Base-by-base conservation (phyloP, 306 rosid genomes). In the Cucumis cinereus region DNA sequence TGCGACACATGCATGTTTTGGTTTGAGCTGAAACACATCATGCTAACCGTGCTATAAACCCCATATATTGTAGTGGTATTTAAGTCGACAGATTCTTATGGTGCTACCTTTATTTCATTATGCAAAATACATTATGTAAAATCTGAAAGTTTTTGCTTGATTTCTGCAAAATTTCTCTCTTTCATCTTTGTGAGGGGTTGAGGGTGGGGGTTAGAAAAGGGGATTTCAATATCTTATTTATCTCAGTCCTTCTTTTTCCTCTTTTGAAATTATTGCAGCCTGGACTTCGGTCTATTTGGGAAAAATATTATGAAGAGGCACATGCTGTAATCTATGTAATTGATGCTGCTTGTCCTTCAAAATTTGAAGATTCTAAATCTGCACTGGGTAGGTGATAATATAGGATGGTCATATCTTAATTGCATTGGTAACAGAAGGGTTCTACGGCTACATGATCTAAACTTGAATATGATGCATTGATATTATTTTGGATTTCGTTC, bases 231-330 rank as follows among this genome's bases (percentile, higher is more conserved):
- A 26, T 22, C 56, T 76, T 59, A 52, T 77, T 64, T 68, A 38
- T 76, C 56, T 16, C 7, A 26, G 43, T 24, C n/a, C n/a, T n/a
- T 35, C 12, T 57, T 22, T 54, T 30, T 36, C 10, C 52, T 40
- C 30, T 14, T 75, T 38, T 55, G 52, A 5, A 22, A 55, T 76
- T 76, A 62, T 85, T 40, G 66, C 93, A 95, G 98, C 88, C 85
- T 64, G 99, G 99, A 74, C 99, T 95, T 84, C 93, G 97, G 80
- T 92, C 98, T 74, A 92, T 95, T 80, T 95, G 99, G 99, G 99
- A 95, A 87, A 95, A 95, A 71, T 95, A 95, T 81, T 95, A 87
- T 77, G 99, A 95, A 88, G 99, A 95, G 83, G 91, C 99, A 11
- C 98, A 90, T 74, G 99, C 99, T n/a, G 88, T 95, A 77, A 52